Evolutionary conservation across 1,284 basidiomycete genomes (phyloP).

Genomic region (Ceratobasidium sp.): DNA sequence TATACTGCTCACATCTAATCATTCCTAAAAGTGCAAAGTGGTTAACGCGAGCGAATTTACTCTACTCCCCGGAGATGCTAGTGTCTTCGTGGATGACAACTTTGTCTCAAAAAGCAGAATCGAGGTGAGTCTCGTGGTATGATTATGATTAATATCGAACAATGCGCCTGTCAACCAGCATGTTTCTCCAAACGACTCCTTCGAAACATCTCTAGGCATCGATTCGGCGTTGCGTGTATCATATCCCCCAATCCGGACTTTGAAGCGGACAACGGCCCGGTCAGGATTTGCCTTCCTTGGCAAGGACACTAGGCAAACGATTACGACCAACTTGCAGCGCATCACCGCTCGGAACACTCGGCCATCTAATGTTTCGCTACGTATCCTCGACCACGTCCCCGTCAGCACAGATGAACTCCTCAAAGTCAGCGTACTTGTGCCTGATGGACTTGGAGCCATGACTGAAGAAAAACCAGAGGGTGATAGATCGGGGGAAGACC

Average conservation of each 20-base stretch:
- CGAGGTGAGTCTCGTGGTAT: slow-evolving; percentile 38
- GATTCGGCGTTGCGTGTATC: slow-evolving; percentile 43
- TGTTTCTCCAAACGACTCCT: slow-evolving; percentile 37
- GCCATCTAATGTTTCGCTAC: slow-evolving; percentile 37
- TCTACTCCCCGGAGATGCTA: slow-evolving; percentile 44
- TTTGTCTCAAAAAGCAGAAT: slow-evolving; percentile 45
- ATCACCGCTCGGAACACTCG: slow-evolving; percentile 45
- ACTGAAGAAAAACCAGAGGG: not conserved
- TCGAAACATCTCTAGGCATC: slow-evolving; percentile 41
- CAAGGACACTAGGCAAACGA: slow-evolving; percentile 39
- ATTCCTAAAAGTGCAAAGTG: slow-evolving; percentile 38
- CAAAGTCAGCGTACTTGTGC: slow-evolving; percentile 44
- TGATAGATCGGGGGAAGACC: not conserved
- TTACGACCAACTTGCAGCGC: slow-evolving; percentile 43
- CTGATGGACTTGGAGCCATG: slow-evolving; percentile 33
- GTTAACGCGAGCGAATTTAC: slow-evolving; percentile 44
- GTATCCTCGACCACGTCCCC: slow-evolving; percentile 45
- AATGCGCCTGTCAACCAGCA: slow-evolving; percentile 27
- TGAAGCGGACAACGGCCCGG: slow-evolving; percentile 38
- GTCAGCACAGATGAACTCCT: slow-evolving; percentile 44
- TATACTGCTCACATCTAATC: not conserved
- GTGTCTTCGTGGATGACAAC: slow-evolving; percentile 46
- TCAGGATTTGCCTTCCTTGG: slow-evolving; percentile 29
- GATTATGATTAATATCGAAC: slow-evolving; percentile 43
- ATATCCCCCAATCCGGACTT: slow-evolving; percentile 44